Evolutionary conservation across 345 rosid genomes (phyloP), one percentile per base, ranked within the genome.

Genomic region (Citrus cavaleriei): DNA sequence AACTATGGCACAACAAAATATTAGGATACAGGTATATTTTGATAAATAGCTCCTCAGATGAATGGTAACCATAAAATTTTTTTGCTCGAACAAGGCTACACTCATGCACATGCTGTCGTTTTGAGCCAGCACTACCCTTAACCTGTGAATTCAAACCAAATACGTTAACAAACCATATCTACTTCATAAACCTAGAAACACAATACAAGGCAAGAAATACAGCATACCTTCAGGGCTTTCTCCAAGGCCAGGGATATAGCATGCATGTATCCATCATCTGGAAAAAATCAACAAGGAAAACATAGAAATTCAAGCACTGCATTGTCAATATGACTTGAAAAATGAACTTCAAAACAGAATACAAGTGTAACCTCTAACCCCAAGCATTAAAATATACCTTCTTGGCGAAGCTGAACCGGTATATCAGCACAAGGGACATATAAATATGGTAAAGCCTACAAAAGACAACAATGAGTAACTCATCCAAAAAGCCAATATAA

Each of bases 21-120:
- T 24, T 35, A 64, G 98, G 99, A 96, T 94, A 94, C 98, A 96
- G 73, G 77, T 90, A 89, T 79, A 96, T 91, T 89, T 96, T 96
- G 83, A 94, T 76, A 89, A 94, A 96, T 24, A 93, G 89, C 87
- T 92, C 98, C 83, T 95, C 99, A 5, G 84, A 83, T 75, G 95
- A 79, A 81, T 92, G 91, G 79, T 90, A 94, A 61, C 99, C 99
- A 85, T 95, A 95, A 85, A 95, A 89, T 81, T 82, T 91, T 91
- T 85, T 92, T 2, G 92, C 99, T 65, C 91, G 89, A 46, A 96
- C 98, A 85, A 92, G 88, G 81, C 88, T 84, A 85, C 90, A 92
- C 64, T 89, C 89, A 90, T 96, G 98, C 57, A 92, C 92, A 67
- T 96, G 98, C 73, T 92, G 97, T 73, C 92, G 87, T 83, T 90